Conservation (phyloP, 2,329 filamentous ascomycete species). For the Ophiostoma fasciatum region DNA sequence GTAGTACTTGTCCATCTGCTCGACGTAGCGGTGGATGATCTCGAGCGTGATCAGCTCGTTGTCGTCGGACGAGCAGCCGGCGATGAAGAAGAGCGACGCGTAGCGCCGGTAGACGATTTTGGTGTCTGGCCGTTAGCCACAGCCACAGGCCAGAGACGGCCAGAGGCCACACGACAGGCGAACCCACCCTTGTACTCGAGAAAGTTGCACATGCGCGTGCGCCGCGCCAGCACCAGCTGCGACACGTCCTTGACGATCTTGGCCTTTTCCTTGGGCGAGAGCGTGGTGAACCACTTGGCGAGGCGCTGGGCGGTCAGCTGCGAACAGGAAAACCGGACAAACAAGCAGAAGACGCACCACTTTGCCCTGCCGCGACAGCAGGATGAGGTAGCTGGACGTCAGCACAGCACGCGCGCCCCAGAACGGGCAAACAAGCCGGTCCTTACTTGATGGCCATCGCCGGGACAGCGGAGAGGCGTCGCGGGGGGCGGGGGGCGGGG, state of each 20-base stretch:
- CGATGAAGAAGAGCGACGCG: conserved; percentile 98
- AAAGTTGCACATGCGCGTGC: conserved; percentile 99
- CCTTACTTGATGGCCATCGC: conserved; percentile 39
- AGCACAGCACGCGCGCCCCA: no score
- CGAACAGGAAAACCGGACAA: background rate
- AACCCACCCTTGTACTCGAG: conserved; percentile 88
- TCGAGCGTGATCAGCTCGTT: conserved; percentile 98
- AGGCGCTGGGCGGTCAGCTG: conserved; percentile 50
- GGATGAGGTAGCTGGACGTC: conserved; percentile 70
- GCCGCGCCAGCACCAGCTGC: conserved; percentile 85
- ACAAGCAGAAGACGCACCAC: conserved; percentile 49
- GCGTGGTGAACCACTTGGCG: conserved; percentile 97
- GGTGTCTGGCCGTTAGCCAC: conserved; percentile 47
- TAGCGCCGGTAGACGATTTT: conserved; percentile 99
- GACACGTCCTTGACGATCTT: conserved; percentile 99
- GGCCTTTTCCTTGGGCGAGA: conserved; percentile 95
- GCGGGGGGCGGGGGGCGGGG: no score
- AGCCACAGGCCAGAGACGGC: background rate
- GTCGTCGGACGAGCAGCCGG: conserved; percentile 89
- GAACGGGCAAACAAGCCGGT: background rate
- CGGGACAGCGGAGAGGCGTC: no score
- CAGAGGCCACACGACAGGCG: background rate
- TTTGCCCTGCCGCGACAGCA: conserved; percentile 97
- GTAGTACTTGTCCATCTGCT: conserved; percentile 99
- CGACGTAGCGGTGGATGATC: conserved; percentile 97